Conservation (phyloP, 768 basidiomycete species). For the Zangia roseola region DNA sequence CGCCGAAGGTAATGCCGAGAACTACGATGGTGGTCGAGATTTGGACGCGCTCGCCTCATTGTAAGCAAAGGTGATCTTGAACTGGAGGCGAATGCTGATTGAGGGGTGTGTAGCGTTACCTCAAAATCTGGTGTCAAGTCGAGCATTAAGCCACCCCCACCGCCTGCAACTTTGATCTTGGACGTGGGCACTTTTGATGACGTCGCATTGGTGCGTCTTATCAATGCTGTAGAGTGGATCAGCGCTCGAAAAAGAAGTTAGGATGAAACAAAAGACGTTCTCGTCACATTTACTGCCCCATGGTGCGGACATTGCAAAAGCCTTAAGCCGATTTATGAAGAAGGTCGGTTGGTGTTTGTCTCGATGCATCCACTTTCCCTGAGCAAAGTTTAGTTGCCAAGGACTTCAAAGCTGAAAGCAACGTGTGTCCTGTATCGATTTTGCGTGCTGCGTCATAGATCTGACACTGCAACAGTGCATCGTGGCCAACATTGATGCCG, state of each 20-base stretch:
- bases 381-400: constrained; percentile 53
- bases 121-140: constrained; percentile 78
- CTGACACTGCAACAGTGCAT: constrained; percentile 57
- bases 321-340: constrained; percentile 84
- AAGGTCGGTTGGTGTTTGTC: constrained; percentile 41
- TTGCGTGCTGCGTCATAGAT: neutral
- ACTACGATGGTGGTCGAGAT: constrained; percentile 79
- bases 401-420: constrained; percentile 73
- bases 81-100: neutral
- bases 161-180: constrained; percentile 64
- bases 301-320: constrained; percentile 97
- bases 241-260: constrained; percentile 24
- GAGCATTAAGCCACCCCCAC: constrained; percentile 83
- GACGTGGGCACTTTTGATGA: constrained; percentile 74
- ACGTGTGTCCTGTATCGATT: constrained; percentile 44
- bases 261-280: constrained; percentile 74
- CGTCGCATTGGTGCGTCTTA: constrained; percentile 56
- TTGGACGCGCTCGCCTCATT: constrained; percentile 72
- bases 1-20: constrained; percentile 59
- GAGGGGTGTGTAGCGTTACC: constrained; percentile 52
- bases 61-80: constrained; percentile 43
- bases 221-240: neutral
- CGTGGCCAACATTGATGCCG: constrained; percentile 89
- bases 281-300: constrained; percentile 82
- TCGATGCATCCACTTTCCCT: neutral